phyloP scores from a whole-genome alignment of 768 basidiomycete species.

The Pleurotus pulmonarius region DNA sequence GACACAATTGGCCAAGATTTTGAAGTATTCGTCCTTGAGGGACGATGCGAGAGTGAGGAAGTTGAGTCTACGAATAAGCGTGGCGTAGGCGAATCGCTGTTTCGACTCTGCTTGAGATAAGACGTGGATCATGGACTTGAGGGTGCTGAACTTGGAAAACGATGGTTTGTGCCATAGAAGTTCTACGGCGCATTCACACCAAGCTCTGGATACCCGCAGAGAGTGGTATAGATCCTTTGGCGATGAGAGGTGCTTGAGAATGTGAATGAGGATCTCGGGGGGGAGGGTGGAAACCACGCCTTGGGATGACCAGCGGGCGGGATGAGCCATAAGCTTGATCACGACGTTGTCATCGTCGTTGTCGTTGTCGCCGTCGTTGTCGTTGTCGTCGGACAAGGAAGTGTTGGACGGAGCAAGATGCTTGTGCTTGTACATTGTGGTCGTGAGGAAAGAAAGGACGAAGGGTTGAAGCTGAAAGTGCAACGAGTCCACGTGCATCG shows the following conservation, averaged over 20 bases:
- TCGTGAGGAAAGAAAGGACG: slow-evolving; percentile 20
- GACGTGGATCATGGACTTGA: slow-evolving; percentile 76
- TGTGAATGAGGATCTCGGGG: slow-evolving; percentile 89
- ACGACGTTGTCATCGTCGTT: slow-evolving; percentile 26
- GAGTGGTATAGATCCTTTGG: slow-evolving; percentile 70
- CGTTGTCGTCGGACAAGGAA: slow-evolving; percentile 76
- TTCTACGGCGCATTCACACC: slow-evolving; percentile 96
- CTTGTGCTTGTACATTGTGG: slow-evolving; percentile 42
- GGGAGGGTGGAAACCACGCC: slow-evolving; percentile 48
- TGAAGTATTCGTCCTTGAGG: slow-evolving; percentile 73
- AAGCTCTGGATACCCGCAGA: slow-evolving; percentile 81
- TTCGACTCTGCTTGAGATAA: slow-evolving; percentile 46
- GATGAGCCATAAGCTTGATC: slow-evolving; percentile 43
- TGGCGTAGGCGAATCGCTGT: slow-evolving; percentile 83
- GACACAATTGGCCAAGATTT: slow-evolving; percentile 67
- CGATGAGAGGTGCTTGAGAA: slow-evolving; percentile 79
- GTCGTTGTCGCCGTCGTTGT: slow-evolving; percentile 49
- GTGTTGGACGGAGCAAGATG: slow-evolving; percentile 69
- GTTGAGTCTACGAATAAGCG: slow-evolving; percentile 89
- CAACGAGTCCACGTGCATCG: neutral
- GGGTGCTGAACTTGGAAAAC: slow-evolving; percentile 63
- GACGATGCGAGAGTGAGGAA: slow-evolving; percentile 68
- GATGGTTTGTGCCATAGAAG: slow-evolving; percentile 91
- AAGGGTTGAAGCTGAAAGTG: slow-evolving; percentile 8
- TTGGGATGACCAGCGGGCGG: slow-evolving; percentile 65